These are phyloP conservation scores for Aspergillus spinulosporus DNA, from an alignment of 2,329 filamentous ascomycete species.

Conservation along the genomic window DNA sequence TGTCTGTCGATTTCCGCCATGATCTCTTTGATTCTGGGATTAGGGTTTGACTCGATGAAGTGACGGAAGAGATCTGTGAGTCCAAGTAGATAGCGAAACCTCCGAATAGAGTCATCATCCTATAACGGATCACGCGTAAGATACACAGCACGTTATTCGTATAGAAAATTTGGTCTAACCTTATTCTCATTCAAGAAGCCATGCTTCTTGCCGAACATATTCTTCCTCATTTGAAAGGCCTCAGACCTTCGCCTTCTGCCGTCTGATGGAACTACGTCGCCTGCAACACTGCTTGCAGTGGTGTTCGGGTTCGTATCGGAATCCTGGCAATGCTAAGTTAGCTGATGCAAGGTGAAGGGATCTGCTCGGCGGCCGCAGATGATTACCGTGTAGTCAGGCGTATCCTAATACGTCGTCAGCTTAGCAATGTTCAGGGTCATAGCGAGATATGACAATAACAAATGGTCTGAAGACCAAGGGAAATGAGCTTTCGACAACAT, in stretches of 20 bases:
- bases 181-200: slow-evolving; percentile 89
- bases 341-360: neutral
- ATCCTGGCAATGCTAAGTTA: slow-evolving; percentile 46
- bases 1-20: slow-evolving; percentile 94
- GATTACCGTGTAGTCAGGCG: slow-evolving; percentile 61
- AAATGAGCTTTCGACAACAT: slow-evolving; percentile 23
- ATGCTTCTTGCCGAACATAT: slow-evolving; percentile 92
- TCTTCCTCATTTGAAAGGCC: slow-evolving; percentile 84
- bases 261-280: slow-evolving; percentile 67
- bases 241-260: slow-evolving; percentile 84
- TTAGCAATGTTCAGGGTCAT: neutral
- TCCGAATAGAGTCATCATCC: slow-evolving; percentile 92
- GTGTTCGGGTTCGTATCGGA: slow-evolving; percentile 67
- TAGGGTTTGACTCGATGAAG: slow-evolving; percentile 96
- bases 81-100: slow-evolving; percentile 92
- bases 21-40: slow-evolving; percentile 90
- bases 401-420: slow-evolving; percentile 54
- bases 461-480: neutral
- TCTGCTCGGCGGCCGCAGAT: neutral
- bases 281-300: slow-evolving; percentile 79
- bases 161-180: slow-evolving; percentile 51
- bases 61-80: slow-evolving; percentile 96
- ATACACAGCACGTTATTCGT: neutral
- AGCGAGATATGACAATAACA: neutral
- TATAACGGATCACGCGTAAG: slow-evolving; percentile 36